phyloP scores from a whole-genome alignment of 371 early-diverging fungal genomes.

The Mortierella sp. region DNA sequence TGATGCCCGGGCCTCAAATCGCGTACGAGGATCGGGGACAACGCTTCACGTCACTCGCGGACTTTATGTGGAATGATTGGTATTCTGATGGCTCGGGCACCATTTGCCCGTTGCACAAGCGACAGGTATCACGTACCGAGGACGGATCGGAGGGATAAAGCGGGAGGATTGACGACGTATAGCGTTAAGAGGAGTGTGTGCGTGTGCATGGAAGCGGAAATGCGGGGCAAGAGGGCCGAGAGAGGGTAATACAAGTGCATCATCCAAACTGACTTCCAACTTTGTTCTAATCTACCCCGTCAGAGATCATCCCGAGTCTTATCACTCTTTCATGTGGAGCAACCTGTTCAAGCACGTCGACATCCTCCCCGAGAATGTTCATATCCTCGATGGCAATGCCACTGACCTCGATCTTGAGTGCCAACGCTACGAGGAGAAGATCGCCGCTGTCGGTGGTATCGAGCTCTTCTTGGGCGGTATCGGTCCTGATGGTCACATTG shows the following conservation, averaged over 20 bases:
- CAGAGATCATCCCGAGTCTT: conserved; percentile 83
- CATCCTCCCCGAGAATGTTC: conserved; percentile 80
- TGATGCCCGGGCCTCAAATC: no score
- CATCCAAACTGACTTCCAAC: background rate
- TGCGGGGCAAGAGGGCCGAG: no score
- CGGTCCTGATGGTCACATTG: conserved; percentile 93
- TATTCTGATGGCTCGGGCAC: no score
- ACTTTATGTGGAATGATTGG: no score
- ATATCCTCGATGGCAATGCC: conserved; percentile 88
- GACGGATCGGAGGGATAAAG: no score
- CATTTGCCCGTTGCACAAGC: no score
- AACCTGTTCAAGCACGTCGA: conserved; percentile 87
- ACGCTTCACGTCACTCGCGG: no score
- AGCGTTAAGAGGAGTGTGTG: no score
- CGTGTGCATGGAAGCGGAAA: no score
- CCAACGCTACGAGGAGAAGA: conserved; percentile 80
- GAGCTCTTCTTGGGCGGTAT: conserved; percentile 87
- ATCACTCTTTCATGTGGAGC: conserved; percentile 91
- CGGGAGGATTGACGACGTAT: no score
- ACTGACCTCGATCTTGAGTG: conserved; percentile 84
- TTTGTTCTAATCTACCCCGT: background rate
- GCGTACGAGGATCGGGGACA: no score
- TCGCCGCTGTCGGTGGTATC: conserved; percentile 81
- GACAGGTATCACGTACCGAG: no score
- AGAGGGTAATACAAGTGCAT: background rate